Conservation (phyloP, 805 yeast species). For the Metschnikowia sp. region DNA sequence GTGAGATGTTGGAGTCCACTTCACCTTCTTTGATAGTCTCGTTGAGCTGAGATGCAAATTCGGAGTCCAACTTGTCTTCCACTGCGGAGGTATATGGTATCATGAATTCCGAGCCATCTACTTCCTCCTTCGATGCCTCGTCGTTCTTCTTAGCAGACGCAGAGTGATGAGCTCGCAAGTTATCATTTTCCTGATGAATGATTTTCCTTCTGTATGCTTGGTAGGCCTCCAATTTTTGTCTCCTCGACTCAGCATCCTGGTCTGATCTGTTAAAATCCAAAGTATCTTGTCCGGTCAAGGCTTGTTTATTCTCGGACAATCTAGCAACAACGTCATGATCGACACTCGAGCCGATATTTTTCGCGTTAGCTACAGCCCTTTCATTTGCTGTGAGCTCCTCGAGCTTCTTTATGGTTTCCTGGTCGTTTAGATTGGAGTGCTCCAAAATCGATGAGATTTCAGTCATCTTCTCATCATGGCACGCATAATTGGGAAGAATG, state of each 20-base stretch:
- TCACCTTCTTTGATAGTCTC: conserved; percentile 54
- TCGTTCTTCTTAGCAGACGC: conserved; percentile 2
- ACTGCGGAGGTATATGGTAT: conserved; percentile 68
- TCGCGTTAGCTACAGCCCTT: conserved; percentile 57
- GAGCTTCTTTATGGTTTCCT: conserved; percentile 46
- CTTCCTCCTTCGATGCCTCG: conserved; percentile 5
- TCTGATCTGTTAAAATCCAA: conserved; percentile 42
- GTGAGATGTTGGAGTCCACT: conserved; percentile 48
- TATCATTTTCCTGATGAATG: conserved; percentile 53
- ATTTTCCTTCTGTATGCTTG: conserved; percentile 57
- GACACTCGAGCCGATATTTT: conserved; percentile 36
- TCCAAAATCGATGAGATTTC: conserved; percentile 35
- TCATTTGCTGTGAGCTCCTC: conserved; percentile 58
- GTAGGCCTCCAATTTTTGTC: conserved; percentile 53
- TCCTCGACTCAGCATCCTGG: conserved; percentile 47
- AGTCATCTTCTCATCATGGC: conserved; percentile 38
- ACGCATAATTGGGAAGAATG: conserved; percentile 55
- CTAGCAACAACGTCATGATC: conserved; percentile 32
- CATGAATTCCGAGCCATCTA: conserved; percentile 25
- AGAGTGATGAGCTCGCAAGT: conserved; percentile 15
- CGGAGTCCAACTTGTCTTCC: conserved; percentile 62
- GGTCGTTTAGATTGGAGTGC: conserved; percentile 42
- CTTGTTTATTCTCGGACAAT: conserved; percentile 35
- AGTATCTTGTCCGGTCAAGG: conserved; percentile 40
- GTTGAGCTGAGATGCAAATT: conserved; percentile 52